Percentiles rank a stretch among this genome's conserved stretches.
These are phyloP conservation scores for Fusarium sp. DNA, from an alignment of 2,329 filamentous ascomycete species.

Conservation along the genomic window DNA sequence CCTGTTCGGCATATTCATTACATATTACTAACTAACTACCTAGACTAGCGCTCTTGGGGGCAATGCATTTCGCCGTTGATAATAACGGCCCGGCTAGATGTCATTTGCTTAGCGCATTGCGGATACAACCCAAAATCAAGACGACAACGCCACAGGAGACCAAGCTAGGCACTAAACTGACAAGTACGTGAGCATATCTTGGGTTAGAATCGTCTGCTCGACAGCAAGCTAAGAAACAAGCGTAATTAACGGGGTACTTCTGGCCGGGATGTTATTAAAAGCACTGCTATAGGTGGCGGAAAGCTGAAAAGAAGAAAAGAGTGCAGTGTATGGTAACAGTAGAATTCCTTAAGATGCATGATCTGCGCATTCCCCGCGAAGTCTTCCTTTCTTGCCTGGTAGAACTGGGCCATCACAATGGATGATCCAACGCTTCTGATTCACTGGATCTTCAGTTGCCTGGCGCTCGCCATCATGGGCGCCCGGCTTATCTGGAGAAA, in stretches of 20 bases:
- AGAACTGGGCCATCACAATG: not conserved
- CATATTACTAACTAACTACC: too few species aligned
- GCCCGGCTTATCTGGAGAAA: slow-evolving; percentile 10
- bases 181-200: not conserved
- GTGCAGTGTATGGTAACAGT: not conserved
- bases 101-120: not conserved
- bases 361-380: not conserved
- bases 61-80: not conserved
- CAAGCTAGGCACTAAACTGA: not conserved
- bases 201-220: not conserved
- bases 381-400: not conserved
- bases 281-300: not conserved
- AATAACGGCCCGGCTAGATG: slow-evolving; percentile 1
- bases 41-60: too few species aligned
- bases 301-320: not conserved
- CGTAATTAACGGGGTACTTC: slow-evolving; percentile 1
- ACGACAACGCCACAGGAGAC: not conserved
- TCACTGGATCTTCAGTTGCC: slow-evolving; percentile 12
- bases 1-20: not conserved
- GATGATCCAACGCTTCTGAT: slow-evolving; percentile 9
- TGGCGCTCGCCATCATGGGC: slow-evolving; percentile 3
- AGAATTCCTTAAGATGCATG: not conserved
- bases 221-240: not conserved
- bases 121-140: not conserved
- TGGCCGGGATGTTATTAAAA: not conserved